Evolutionary conservation across 2,329 filamentous ascomycete species (phyloP), one percentile per base, ranked within the genome.

Genomic region (Bipolaris zeicola): DNA sequence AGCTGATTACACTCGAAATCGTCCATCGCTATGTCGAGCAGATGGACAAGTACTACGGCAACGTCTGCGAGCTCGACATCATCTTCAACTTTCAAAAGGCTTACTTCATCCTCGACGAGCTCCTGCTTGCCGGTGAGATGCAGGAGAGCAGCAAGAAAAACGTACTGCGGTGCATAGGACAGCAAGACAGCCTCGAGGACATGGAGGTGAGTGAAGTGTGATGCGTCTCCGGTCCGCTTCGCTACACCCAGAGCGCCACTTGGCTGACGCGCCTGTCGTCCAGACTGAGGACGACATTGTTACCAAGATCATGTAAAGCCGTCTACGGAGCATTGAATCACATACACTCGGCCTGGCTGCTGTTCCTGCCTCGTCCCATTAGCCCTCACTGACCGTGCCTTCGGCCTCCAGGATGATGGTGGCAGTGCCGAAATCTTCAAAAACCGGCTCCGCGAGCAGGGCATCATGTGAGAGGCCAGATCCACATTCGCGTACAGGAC

Each of bases 1-100:
- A 99, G 77, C 83, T 99, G 74, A 97, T 98, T 77, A 96, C 92
- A 22, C 91, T 99, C 75, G 95, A 99, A 79, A 92, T 99, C 75
- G 96, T 99, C 71, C 95, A 99, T 79, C 92, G 95, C 79, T 99
- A 99, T 77, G 95, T 99, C 74, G 95, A 99, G 79, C 95, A 99
- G 81, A 99, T 99, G 95, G 95, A 99, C 84, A 99, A 99, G 79
- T 99, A 99, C 82, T 99, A 98, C 78, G 95, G 95, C 78, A 99
- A 99, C 78, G 95, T 99, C 58, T 99, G 95, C 87, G 95, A 99
- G 81, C 86, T 99, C 64, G 93, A 98, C 78, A 97, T 98, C 79
- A 99, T 99, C 78, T 99, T 99, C 86, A 98, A 96, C 77, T 99
- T 99, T 78, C 96, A 96, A 69, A 99, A 99, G 79, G 95, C 95